Conservation (phyloP, 2,329 filamentous ascomycete species). For the Microthyrium microscopicum region DNA sequence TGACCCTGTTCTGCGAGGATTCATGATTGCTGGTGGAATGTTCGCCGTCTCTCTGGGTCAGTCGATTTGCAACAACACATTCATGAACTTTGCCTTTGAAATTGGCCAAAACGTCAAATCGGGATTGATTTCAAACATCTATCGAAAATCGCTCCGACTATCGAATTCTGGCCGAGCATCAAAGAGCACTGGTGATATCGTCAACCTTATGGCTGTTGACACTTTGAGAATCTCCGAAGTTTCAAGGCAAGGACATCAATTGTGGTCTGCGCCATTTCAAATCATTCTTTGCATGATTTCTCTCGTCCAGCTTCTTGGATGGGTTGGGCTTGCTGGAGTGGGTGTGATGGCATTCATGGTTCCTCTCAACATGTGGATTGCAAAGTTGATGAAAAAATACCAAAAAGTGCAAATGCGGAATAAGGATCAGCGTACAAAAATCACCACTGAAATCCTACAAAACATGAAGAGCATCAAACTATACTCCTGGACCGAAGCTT, state of each 20-base stretch:
- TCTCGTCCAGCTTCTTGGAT: conserved; percentile 5
- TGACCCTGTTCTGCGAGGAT: conserved; percentile 4
- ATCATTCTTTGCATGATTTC: conserved; percentile 6
- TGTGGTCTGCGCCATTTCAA: conserved; percentile 6
- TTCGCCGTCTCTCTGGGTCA: conserved; percentile 3
- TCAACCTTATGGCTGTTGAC: conserved; percentile 7
- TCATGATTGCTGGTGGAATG: conserved; percentile 4
- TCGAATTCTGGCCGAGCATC: conserved; percentile 3
- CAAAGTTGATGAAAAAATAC: conserved; percentile 5
- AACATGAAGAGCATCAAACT: conserved; percentile 8
- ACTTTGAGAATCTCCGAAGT: conserved; percentile 4
- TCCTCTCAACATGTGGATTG: conserved; percentile 4
- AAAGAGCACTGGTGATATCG: conserved; percentile 7
- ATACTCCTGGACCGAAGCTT: conserved; percentile 7
- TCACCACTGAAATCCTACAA: conserved; percentile 5
- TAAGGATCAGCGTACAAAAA: conserved; percentile 5
- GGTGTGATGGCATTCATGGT: conserved; percentile 5
- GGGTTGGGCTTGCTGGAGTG: conserved; percentile 3
- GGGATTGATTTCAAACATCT: conserved; percentile 5
- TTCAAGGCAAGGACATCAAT: conserved; percentile 3
- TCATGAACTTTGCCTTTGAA: conserved; percentile 6
- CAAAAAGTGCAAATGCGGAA: conserved; percentile 6
- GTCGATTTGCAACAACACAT: conserved; percentile 6
- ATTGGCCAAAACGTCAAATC: conserved; percentile 4
- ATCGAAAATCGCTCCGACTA: conserved; percentile 5